phyloP scores from a whole-genome alignment of 768 basidiomycete species.

The Mycena olivaceomarginata region DNA sequence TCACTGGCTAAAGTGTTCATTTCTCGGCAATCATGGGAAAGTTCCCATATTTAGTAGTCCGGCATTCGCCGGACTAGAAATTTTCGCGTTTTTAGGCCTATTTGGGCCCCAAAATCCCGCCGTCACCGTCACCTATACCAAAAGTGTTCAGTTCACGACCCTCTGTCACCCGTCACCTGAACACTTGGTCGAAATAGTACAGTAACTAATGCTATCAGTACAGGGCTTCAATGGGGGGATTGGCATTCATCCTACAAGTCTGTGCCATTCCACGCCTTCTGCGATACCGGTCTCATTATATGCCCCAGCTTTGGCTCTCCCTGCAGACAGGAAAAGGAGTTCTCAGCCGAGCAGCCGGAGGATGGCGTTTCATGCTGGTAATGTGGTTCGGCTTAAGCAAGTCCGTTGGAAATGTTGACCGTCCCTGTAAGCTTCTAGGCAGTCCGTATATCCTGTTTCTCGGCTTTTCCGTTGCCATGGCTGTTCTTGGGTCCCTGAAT shows the following conservation, averaged over 20 bases:
- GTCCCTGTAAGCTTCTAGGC: constrained; percentile 7
- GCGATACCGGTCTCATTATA: not conserved
- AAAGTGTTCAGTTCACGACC: no score
- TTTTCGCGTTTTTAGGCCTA: no score
- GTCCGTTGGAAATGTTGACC: not conserved
- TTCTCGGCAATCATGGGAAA: no score
- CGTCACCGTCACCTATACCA: no score
- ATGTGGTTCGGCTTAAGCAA: not conserved
- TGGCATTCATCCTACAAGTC: constrained; percentile 22
- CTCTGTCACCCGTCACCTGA: no score
- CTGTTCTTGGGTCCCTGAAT: constrained; percentile 10
- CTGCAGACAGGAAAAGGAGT: not conserved
- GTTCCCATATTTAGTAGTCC: no score
- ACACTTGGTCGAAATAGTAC: no score
- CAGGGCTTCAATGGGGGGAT: constrained; percentile 27
- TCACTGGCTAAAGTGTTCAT: no score
- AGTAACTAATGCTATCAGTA: no score
- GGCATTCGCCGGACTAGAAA: no score
- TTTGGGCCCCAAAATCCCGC: no score
- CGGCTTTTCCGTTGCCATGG: constrained; percentile 7
- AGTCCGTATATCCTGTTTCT: constrained; percentile 24
- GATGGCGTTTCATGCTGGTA: constrained; percentile 20
- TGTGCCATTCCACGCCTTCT: not conserved
- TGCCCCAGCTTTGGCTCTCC: constrained; percentile 19
- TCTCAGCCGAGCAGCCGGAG: not conserved